A percentile compares a stretch with the other conserved stretches of the same genome.
These are phyloP conservation scores for Erythrophleum ivorense DNA, from an alignment of 331 rosid species.

Conservation along the genomic window DNA sequence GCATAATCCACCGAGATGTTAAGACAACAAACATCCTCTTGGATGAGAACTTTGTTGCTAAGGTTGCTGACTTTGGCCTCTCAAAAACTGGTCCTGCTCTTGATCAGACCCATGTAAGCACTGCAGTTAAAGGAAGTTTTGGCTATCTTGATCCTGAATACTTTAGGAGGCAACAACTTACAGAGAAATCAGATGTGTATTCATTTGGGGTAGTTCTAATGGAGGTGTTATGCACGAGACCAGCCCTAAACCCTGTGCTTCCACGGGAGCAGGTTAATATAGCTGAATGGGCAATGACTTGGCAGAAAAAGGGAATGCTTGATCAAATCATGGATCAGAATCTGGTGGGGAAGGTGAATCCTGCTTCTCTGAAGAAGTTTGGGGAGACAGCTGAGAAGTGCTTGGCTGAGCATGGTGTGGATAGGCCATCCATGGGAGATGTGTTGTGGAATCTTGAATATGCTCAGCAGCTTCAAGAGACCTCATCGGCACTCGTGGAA, in stretches of 20 bases:
- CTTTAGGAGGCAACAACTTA: constrained; percentile 93
- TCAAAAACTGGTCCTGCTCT: constrained; percentile 91
- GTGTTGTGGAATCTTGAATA: constrained; percentile 94
- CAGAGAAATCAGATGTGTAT: constrained; percentile 96
- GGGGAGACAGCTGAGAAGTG: constrained; percentile 98
- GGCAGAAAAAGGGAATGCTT: constrained; percentile 98
- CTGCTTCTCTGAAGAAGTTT: constrained; percentile 86
- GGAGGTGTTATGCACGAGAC: constrained; percentile 97
- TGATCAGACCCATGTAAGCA: constrained; percentile 96
- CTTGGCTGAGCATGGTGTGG: constrained; percentile 86
- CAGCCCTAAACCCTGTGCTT: constrained; percentile 93
- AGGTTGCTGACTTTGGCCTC: constrained; percentile 98
- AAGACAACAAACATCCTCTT: constrained; percentile 97
- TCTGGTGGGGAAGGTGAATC: constrained; percentile 79
- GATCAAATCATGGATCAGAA: constrained; percentile 90
- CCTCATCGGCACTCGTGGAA: constrained; percentile 79
- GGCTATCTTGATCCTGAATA: constrained; percentile 99
- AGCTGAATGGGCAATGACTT: constrained; percentile 95
- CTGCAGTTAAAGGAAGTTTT: constrained; percentile 97
- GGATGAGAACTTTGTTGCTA: constrained; percentile 90
- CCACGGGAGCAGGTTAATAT: constrained; percentile 94
- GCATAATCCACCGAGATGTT: constrained; percentile 94
- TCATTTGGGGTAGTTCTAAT: constrained; percentile 94
- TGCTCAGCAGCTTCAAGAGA: constrained; percentile 92
- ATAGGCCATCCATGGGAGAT: constrained; percentile 96